Evolutionary conservation across 192 early-diverging fungal species (phyloP).

Genomic region (Rhizophlyctis rosea): DNA sequence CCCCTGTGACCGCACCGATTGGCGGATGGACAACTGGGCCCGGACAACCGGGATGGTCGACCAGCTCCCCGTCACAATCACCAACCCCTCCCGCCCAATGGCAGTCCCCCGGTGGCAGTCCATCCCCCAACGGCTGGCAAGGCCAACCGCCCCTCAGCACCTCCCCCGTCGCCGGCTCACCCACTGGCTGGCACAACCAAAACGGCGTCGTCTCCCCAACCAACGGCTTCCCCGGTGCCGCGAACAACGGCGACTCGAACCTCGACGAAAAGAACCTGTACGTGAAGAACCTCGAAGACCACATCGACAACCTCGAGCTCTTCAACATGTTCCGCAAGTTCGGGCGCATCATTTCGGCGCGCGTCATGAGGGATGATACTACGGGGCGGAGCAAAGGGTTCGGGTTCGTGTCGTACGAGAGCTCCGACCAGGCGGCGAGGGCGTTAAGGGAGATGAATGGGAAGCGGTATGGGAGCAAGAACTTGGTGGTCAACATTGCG

Average conservation of each 20-base stretch:
- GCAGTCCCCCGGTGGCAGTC: neutral
- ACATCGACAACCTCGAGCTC: constrained; percentile 42
- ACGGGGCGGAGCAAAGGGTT: constrained; percentile 46
- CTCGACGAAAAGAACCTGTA: constrained; percentile 47
- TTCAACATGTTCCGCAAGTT: constrained; percentile 41
- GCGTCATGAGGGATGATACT: constrained; percentile 50
- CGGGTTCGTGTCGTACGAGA: constrained; percentile 45
- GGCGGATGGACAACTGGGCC: constrained; percentile 2
- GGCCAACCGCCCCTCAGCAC: neutral
- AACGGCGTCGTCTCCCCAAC: neutral
- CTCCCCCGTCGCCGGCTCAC: neutral
- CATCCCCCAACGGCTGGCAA: neutral
- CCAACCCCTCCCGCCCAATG: neutral
- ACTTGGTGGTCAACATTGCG: constrained; percentile 49
- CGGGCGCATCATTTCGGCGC: constrained; percentile 43
- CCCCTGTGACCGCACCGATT: constrained; percentile 1
- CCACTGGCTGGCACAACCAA: neutral
- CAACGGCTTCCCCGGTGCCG: neutral
- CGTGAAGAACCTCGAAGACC: constrained; percentile 49
- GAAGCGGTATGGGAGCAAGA: constrained; percentile 22
- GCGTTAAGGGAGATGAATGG: constrained; percentile 47
- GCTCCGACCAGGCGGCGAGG: constrained; percentile 28
- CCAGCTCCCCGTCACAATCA: neutral
- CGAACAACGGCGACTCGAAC: neutral
- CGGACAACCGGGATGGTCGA: neutral